Evolutionary conservation across 192 early-diverging fungal genomes (phyloP), one percentile per base, ranked within the genome.

Genomic region (Mortierella hygrophila): DNA sequence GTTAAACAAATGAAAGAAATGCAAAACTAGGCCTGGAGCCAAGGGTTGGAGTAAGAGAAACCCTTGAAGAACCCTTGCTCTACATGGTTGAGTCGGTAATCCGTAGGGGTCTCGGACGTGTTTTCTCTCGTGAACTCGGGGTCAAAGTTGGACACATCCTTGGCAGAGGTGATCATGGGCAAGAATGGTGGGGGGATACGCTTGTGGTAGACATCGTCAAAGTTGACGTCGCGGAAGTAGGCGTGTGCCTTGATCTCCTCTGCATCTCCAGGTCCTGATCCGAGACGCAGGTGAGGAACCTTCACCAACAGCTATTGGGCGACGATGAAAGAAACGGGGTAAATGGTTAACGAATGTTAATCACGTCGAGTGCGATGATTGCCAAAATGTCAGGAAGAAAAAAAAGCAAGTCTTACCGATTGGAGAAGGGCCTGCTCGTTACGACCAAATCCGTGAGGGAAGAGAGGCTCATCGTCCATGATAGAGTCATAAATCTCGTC

Each of bases 101-200:
- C 95, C 26, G 94, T 93, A 0, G 97, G 98, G 10, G 98, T 98
- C 76, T 98, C 83, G 1, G 95, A 94, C 1, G 98, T 95, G 72
- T 90, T 90, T 91, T 98, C 97, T 41, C 91, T 91, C 11, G 98
- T 99, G 83, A 99, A 99, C 83, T 99, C 98, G 55, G 95, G 94
- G 82, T 99, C 98, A 94, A 99, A 99, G 92, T 98, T 98, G 71
- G 97, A 98, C 44, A 95, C 93, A 81, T 99, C 98, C 26, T 94
- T 94, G 72, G 94, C 91, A 37, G 91, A 89, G 2, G 79, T 89
- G 46, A 96, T 88, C 44, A 87, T 92, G 2, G 96, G 96, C 47
- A 90, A 79, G 81, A 93, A 97, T 1, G 95, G 95, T n/a, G 94
- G 92, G 0, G 93, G 86, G n/a, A 94, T 88, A n/a, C 89, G 87